Percentiles rank a stretch among this genome's conserved stretches.
These are phyloP conservation scores for Acacia crassicarpa DNA, from an alignment of 306 rosid species.

Conservation along the genomic window DNA sequence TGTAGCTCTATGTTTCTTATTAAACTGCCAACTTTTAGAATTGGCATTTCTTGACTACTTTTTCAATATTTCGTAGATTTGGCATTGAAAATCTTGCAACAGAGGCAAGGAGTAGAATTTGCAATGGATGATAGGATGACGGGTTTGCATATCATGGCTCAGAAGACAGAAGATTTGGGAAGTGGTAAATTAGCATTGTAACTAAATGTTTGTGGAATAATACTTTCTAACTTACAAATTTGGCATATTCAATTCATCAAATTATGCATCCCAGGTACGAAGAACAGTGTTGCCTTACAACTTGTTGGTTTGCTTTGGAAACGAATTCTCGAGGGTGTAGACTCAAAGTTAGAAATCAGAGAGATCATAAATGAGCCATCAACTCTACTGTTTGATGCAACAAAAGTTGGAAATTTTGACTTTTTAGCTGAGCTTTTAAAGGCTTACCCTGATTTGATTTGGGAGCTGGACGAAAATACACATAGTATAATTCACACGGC, in stretches of 20 bases:
- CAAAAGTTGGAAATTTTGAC: slow-evolving; percentile 40
- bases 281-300: slow-evolving; percentile 9
- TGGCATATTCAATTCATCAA: neutral
- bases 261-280: slow-evolving; percentile 17
- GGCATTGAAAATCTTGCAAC: too few relatives aligned
- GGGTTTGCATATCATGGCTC: slow-evolving; percentile 32
- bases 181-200: neutral
- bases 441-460: neutral
- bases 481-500: slow-evolving; percentile 14
- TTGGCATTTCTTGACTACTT: too few relatives aligned
- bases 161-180: slow-evolving; percentile 13
- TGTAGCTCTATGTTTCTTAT: too few relatives aligned
- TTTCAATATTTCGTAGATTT: too few relatives aligned
- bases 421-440: slow-evolving; percentile 35
- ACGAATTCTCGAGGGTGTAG: neutral
- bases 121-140: too few relatives aligned
- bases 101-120: too few relatives aligned
- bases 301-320: slow-evolving; percentile 28
- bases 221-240: too few relatives aligned
- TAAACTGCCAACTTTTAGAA: too few relatives aligned
- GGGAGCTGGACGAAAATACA: neutral
- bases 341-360: neutral
- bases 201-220: too few relatives aligned
- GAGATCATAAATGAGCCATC: neutral
- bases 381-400: slow-evolving; percentile 30